A percentile compares a stretch with the other conserved stretches of the same genome.
Conservation (phyloP, 202 grass and related monocot species). For the Cymbopogon flexuosus region DNA sequence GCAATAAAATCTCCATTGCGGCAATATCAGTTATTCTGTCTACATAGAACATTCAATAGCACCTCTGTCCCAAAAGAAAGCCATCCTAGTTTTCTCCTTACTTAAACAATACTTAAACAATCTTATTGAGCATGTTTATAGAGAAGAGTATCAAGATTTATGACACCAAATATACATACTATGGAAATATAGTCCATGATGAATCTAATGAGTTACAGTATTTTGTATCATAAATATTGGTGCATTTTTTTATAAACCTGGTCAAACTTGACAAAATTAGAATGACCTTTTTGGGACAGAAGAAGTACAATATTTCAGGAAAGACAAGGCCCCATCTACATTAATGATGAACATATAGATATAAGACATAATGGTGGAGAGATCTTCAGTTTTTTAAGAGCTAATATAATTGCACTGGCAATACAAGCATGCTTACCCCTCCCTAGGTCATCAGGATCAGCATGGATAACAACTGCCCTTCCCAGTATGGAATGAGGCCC, state of each 20-base stretch:
- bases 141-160: neutral
- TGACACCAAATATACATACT: neutral
- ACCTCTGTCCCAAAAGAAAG: neutral
- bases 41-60: neutral
- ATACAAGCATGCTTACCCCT: constrained; percentile 42
- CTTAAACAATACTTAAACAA: neutral
- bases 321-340: neutral
- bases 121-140: neutral
- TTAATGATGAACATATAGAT: neutral
- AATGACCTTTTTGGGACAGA: neutral
- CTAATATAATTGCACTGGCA: neutral
- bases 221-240: neutral
- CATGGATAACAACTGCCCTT: constrained; percentile 64
- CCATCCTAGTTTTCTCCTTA: neutral
- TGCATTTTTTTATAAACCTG: neutral
- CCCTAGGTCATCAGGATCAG: constrained; percentile 69
- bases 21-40: neutral
- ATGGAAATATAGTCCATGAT: neutral
- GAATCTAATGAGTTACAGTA: neutral
- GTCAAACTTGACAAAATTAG: neutral
- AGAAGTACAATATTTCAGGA: neutral
- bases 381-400: neutral
- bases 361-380: neutral
- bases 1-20: neutral
- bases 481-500: constrained; percentile 63